Percentiles rank a stretch among this genome's conserved stretches.
phyloP scores from a whole-genome alignment of 768 basidiomycete species.

The Leucosporidium creatinivorum region DNA sequence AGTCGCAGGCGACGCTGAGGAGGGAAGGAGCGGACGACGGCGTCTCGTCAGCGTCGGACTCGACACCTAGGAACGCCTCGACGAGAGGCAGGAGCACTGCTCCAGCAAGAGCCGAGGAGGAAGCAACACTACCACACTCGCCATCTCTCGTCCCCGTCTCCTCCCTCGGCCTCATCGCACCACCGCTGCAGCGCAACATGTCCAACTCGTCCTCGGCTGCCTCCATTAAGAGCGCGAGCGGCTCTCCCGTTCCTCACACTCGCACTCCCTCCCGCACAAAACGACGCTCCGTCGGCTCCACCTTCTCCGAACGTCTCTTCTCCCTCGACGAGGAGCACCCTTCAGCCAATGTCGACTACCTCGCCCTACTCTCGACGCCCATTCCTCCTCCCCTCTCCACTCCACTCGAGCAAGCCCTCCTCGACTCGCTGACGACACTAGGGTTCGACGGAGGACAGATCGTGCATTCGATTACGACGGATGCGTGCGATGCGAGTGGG shows the following conservation, averaged over 20 bases:
- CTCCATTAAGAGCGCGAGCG: conserved; percentile 48
- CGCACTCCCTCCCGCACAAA: conserved; percentile 94
- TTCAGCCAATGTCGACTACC: conserved; percentile 45
- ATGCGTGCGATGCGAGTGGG: conserved; percentile 86
- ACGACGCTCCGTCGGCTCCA: conserved; percentile 86
- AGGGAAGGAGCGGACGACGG: conserved; percentile 12
- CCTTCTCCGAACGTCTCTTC: conserved; percentile 45
- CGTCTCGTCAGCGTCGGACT: too few species aligned
- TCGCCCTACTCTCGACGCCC: conserved; percentile 45
- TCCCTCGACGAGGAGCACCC: conserved; percentile 25
- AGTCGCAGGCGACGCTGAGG: conserved; percentile 41
- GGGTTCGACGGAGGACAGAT: conserved; percentile 94
- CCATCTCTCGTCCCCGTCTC: conserved; percentile 3
- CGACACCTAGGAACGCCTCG: too few species aligned
- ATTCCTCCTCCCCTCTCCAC: conserved; percentile 83
- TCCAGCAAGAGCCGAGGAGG: neutral
- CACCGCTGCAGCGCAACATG: conserved; percentile 9
- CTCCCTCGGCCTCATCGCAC: neutral
- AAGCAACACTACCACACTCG: too few species aligned
- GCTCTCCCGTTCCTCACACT: conserved; percentile 50
- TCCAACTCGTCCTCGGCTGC: neutral
- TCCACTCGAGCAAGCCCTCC: conserved; percentile 60
- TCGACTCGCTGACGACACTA: conserved; percentile 55
- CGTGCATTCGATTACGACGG: conserved; percentile 79
- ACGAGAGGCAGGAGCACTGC: neutral